Evolutionary conservation across 1,139 yeast genomes (phyloP).

Genomic region (Pichia kudriavzevii): DNA sequence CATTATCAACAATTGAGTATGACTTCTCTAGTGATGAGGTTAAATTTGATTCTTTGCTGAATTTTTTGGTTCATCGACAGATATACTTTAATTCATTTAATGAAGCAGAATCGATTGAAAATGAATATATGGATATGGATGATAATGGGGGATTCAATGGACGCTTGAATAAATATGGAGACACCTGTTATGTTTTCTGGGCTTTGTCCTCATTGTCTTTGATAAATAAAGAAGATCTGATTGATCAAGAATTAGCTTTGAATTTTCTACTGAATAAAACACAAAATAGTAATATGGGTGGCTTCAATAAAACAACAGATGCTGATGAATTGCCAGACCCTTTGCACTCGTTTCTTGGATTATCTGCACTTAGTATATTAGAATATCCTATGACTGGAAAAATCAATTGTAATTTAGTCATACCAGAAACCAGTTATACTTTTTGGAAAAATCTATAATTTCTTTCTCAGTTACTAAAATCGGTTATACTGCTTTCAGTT

Average conservation of each 20-base stretch:
- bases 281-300: slow-evolving; percentile 66
- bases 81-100: slow-evolving; percentile 31
- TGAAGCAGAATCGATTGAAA: slow-evolving; percentile 23
- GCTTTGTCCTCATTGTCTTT: slow-evolving; percentile 52
- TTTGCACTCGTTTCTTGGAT: slow-evolving; percentile 54
- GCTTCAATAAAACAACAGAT: slow-evolving; percentile 60
- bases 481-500: no score
- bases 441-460: slow-evolving; percentile 16
- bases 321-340: slow-evolving; percentile 55
- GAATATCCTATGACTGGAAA: slow-evolving; percentile 10
- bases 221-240: slow-evolving; percentile 30
- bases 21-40: not conserved
- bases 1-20: slow-evolving; percentile 41
- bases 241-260: slow-evolving; percentile 34
- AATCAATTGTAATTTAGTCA: slow-evolving; percentile 26
- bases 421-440: slow-evolving; percentile 20
- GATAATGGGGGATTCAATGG: slow-evolving; percentile 84
- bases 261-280: slow-evolving; percentile 50
- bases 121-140: slow-evolving; percentile 34
- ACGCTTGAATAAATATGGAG: slow-evolving; percentile 73
- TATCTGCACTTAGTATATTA: slow-evolving; percentile 49
- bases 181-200: slow-evolving; percentile 95
- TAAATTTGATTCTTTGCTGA: slow-evolving; percentile 31
- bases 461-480: no score
- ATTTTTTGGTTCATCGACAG: slow-evolving; percentile 64